A percentile compares a stretch with the other conserved stretches of the same genome.
Evolutionary conservation across 768 basidiomycete genomes (phyloP).

Genomic region (Mycena polygramma): DNA sequence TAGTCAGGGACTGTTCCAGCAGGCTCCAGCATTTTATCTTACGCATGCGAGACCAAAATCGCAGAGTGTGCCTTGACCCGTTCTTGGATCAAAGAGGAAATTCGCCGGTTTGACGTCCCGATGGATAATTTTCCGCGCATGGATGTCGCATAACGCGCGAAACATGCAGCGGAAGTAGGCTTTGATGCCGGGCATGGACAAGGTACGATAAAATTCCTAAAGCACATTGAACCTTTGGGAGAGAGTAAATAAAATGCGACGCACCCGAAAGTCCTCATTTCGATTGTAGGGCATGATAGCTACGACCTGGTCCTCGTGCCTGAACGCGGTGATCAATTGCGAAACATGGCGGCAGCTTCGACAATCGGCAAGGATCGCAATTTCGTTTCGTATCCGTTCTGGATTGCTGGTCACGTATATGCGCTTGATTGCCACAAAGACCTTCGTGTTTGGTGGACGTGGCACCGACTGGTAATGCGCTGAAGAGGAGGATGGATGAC

Average conservation of each 20-base stretch:
- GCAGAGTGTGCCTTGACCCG: conserved; percentile 87
- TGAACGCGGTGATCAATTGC: conserved; percentile 95
- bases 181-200: conserved; percentile 84
- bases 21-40: conserved; percentile 22
- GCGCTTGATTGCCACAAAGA: conserved; percentile 94
- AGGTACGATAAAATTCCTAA: conserved; percentile 82
- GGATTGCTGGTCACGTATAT: conserved; percentile 98
- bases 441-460: conserved; percentile 59
- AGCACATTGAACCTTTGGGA: neutral
- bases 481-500: conserved; percentile 71
- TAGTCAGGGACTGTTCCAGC: neutral
- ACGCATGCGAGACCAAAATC: conserved; percentile 98
- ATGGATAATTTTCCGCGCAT: conserved; percentile 89
- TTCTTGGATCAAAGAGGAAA: conserved; percentile 91
- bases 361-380: conserved; percentile 88
- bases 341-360: conserved; percentile 90
- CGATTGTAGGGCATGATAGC: conserved; percentile 94
- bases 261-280: conserved; percentile 93
- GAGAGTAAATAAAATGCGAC: conserved; percentile 44
- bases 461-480: conserved; percentile 72
- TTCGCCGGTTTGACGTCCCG: conserved; percentile 99
- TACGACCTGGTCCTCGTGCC: conserved; percentile 92
- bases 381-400: conserved; percentile 91
- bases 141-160: conserved; percentile 90
- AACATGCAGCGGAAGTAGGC: conserved; percentile 93